Evolutionary conservation across 192 early-diverging fungal genomes (phyloP), one percentile per base, ranked within the genome.

Genomic region (Umbelopsis vinacea): DNA sequence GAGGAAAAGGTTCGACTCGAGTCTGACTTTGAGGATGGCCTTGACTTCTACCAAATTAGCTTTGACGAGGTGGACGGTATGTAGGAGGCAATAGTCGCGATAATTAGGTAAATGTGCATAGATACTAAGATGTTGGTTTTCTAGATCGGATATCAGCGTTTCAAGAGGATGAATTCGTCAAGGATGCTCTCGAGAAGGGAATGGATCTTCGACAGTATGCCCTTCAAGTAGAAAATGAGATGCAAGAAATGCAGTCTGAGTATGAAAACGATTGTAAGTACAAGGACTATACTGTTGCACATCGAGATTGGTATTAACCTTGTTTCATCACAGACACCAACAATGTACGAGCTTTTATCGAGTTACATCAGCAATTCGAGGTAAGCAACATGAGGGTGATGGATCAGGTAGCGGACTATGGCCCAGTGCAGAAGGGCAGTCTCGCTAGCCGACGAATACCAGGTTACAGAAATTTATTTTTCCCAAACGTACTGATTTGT

Each of bases 201-300:
- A 86, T 95, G 71, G 94, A 97, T 79, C 84, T 99, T 55, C 88
- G 93, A 19, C 89, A 93, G 74, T 94, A 97, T 80, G 90, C 92
- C 8, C 88, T 84, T 50, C 82, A 94, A 43, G 87, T 97, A 15
- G 90, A 92, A 45, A 76, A 82, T 12, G 92, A 98, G 73, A 85
- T 95, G 60, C 76, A 84, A 47, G 80, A 71, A 22, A 83, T 94
- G 7, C 92, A 95, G 57, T 81, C 88, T 50, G 85, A 83, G 53
- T 92, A 95, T 76, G 85, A 91, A 22, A 80, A 83, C 17, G 87
- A 88, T 69, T 91, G 90, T 91, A 87, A 72, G 79, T 81, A 70
- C n/a, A 46, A 46, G 2, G 37, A 26, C 38, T 19, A n/a, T 77
- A 66, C 14, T 53, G 21, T 12, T 68, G 23, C 0, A 12, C 40